Evolutionary conservation across 352 stramenopile species (phyloP), one percentile per base, ranked within the genome.

Genomic region (Phytophthora tubulina): DNA sequence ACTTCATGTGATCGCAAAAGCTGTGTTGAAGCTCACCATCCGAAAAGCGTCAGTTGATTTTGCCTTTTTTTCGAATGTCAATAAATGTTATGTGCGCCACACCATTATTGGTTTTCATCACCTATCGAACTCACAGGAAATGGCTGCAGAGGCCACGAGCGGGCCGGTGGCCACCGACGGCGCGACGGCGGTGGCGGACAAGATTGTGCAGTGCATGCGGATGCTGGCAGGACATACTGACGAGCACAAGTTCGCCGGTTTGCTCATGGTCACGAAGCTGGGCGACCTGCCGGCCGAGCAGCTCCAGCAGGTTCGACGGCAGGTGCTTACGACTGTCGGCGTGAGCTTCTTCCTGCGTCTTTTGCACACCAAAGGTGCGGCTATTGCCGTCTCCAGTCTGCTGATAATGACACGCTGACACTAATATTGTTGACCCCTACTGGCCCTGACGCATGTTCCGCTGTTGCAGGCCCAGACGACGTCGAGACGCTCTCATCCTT

Each of bases 211-310:
- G 36, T 96, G 89, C 50, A 73, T 96, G 73, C 76, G 69, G 17
- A 89, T 95, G 73, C 76, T 96, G 39, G 69, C 75, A 48, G 89
- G 89, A 0, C 78, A 79, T 30, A 89, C 82, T 6, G 88, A 96
- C 51, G 89, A 96, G 74, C 87, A 96, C 82, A 95, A 95, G 70
- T 95, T 96, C 58, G 89, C 89, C 1, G 89, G 89, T 1, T 67
- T 96, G 76, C 79, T 95, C 39, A 96, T 96, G 89, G 70, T 95
- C 79, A 92, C 89, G 27, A 96, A 95, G 69, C 84, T 95, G 42
- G 65, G 65, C 21, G 67, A 84, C 7, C 62, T 94, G 21, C 65
- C 81, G 17, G 54, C 54, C 44, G 72, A 80, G 36, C 82, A 70
- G 21, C 70, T 90, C 50, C 80, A 84, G 64, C 64, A 80, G 39